Evolutionary conservation across 306 rosid genomes (phyloP).

Genomic region (Ziziphus jujuba): DNA sequence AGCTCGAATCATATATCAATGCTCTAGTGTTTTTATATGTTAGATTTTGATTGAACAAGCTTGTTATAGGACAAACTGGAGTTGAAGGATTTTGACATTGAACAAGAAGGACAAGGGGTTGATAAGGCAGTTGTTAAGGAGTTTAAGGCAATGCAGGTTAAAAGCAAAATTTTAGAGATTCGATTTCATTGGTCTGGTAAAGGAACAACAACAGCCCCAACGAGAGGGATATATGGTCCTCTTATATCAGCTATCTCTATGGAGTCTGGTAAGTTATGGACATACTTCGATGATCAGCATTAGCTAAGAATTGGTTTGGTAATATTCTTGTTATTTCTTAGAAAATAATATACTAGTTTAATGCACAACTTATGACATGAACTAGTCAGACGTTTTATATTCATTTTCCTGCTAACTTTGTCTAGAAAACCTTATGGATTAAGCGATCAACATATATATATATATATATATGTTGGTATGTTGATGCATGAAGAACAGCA

Average conservation of each 20-base stretch:
- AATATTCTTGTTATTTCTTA: not conserved
- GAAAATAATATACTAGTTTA: no score
- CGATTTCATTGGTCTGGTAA: conserved; percentile 67
- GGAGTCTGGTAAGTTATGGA: conserved; percentile 50
- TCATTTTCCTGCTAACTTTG: no score
- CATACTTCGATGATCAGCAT: not conserved
- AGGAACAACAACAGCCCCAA: conserved; percentile 52
- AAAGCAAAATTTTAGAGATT: conserved; percentile 35
- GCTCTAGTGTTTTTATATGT: not conserved
- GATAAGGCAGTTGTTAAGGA: conserved; percentile 34
- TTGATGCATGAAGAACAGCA: no score
- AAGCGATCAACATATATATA: no score
- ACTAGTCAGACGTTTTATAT: no score
- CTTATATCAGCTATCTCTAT: conserved; percentile 58
- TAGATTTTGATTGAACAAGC: not conserved
- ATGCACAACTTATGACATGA: no score
- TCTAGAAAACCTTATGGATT: no score
- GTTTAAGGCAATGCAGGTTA: conserved; percentile 34
- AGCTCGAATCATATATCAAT: not conserved
- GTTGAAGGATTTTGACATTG: conserved; percentile 52
- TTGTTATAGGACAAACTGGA: conserved; percentile 41
- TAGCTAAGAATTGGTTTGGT: not conserved
- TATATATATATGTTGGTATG: no score
- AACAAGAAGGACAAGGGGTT: conserved; percentile 32
- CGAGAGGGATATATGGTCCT: conserved; percentile 55